These are phyloP conservation scores for Trichosporon faecale DNA, from an alignment of 1,284 basidiomycete species.

Conservation along the genomic window DNA sequence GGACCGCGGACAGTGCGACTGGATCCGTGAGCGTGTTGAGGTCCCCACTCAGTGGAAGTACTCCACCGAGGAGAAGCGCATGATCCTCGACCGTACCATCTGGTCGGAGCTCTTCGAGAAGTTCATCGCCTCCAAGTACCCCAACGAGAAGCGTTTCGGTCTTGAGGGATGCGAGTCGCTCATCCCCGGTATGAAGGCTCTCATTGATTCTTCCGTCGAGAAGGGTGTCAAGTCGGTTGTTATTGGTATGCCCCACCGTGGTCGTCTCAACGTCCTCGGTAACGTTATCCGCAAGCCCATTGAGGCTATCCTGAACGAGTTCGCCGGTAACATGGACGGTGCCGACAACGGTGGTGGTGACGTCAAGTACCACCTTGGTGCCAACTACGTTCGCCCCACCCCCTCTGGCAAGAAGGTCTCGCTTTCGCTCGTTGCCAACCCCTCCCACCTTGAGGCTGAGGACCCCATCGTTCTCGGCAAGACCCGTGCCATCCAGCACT, in stretches of 20 bases:
- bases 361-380: conserved; percentile 98
- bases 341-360: conserved; percentile 86
- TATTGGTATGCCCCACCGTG: conserved; percentile 99
- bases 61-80: conserved; percentile 94
- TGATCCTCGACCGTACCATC: conserved; percentile 97
- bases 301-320: conserved; percentile 98
- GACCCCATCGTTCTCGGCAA: conserved; percentile 98
- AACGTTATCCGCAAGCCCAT: conserved; percentile 99
- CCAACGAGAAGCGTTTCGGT: conserved; percentile 99
- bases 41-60: conserved; percentile 98
- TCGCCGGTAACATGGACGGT: conserved; percentile 64
- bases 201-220: conserved; percentile 97
- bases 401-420: conserved; percentile 98
- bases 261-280: conserved; percentile 93
- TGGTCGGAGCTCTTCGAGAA: conserved; percentile 99
- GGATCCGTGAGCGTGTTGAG: conserved; percentile 96
- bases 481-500: conserved; percentile 93
- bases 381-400: conserved; percentile 97
- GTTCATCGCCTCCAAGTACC: conserved; percentile 97
- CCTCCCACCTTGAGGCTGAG: conserved; percentile 81
- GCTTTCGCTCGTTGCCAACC: conserved; percentile 96
- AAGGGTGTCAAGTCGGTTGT: conserved; percentile 93
- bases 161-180: conserved; percentile 97
- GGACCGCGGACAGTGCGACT: conserved; percentile 98
- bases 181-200: conserved; percentile 98